phyloP scores from a whole-genome alignment of 2,329 filamentous ascomycete species.

The Colletotrichum aenigma region DNA sequence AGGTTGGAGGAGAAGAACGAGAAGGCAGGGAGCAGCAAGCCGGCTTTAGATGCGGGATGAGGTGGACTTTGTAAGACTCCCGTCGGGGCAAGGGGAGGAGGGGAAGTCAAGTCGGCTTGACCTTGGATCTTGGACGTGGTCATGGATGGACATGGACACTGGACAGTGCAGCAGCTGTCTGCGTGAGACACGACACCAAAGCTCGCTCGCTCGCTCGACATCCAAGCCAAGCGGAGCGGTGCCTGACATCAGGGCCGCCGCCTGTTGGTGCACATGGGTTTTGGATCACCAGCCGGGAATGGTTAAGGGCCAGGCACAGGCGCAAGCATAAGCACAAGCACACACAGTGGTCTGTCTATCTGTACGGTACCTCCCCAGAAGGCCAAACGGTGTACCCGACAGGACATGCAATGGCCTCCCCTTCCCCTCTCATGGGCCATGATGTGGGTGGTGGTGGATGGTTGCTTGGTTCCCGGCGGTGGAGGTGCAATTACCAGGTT shows the following conservation, averaged over 20 bases:
- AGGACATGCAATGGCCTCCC: background rate
- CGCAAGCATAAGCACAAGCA: background rate
- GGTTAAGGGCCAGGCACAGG: constrained; percentile 16
- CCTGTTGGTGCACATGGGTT: constrained; percentile 1
- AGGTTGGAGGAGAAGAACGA: background rate
- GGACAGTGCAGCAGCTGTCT: constrained; percentile 2
- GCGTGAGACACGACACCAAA: background rate
- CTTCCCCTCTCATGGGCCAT: background rate
- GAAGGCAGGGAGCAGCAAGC: background rate
- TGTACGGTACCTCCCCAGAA: background rate
- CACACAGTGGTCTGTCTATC: background rate
- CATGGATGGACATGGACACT: background rate
- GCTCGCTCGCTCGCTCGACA: background rate
- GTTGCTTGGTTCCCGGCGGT: background rate
- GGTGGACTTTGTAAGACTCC: constrained; percentile 12
- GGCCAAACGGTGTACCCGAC: constrained; percentile 13
- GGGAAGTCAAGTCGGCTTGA: background rate
- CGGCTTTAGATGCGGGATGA: constrained; percentile 14
- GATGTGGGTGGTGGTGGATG: background rate
- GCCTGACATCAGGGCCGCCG: constrained; percentile 12
- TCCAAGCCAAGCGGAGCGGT: background rate
- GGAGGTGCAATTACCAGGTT: constrained; percentile 21
- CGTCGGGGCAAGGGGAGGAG: background rate
- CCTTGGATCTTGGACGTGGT: background rate
- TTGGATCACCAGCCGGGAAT: constrained; percentile 9